Base-by-base conservation (phyloP, 2,329 filamentous ascomycete genomes). In the Kalmusia sp. region DNA sequence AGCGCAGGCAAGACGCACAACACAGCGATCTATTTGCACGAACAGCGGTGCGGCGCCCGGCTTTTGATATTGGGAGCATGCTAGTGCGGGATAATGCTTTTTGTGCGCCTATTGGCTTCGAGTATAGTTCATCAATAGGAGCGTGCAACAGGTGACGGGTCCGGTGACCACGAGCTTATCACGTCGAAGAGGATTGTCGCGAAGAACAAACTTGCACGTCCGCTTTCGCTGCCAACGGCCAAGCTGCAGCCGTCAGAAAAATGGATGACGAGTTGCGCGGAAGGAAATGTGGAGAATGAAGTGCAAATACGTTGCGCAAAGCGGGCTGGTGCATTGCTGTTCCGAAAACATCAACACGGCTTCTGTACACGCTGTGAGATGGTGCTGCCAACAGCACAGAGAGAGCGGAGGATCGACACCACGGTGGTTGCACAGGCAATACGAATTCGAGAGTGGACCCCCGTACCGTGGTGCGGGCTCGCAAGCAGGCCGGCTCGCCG, bases 191-290 rank as follows among this genome's bases (percentile, higher is more conserved):
- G n/a, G n/a, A 28, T 28, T 28, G 12, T 17, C 17, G 27, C 4
- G 25, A 12, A 15, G 12, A n/a, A 34, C 8, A 24, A 33, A 24
- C 15, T 6, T 22, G 41, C 41, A 22, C 34, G 27, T 44, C 40
- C 40, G 27, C 17, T 12, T 15, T 44, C 15, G 27, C 19, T 38
- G 35, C 40, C 25, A 44, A 21, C n/a, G 19, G 28, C n/a, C 28
- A 33, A n/a, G 40, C 21, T 17, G 28, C 6, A 44, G 28, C 40
- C n/a, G 41, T 25, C 41, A 45, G 17, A 25, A 41, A 34, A 45
- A n/a, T n/a, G 17, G 12, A 7, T 45, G 41, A 45, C 27, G 17
- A 11, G 15, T 24, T 4, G 12, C 6, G 19, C 17, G 41, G 27
- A 28, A 12, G n/a, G n/a, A n/a, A n/a, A n/a, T 8, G 25, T 25